A percentile compares a stretch with the other conserved stretches of the same genome.
Conservation (phyloP, 2,329 filamentous ascomycete genomes). For the Fusarium albosuccineum region DNA sequence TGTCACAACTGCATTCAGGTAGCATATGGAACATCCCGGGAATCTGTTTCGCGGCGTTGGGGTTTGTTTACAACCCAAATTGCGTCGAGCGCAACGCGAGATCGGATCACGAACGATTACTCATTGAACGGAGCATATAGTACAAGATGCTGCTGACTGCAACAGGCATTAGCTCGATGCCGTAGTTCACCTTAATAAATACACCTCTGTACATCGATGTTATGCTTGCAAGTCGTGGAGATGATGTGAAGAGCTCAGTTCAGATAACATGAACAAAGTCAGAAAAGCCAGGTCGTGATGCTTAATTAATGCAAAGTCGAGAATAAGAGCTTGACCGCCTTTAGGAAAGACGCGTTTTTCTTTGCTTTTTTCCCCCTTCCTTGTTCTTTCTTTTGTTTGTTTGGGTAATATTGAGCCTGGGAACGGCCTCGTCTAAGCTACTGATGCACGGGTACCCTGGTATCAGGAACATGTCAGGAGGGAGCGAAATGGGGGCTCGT, state of each 20-base stretch:
- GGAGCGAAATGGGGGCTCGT: background rate
- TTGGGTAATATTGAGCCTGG: background rate
- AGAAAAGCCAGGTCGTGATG: too few relatives aligned
- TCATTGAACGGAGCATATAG: too few relatives aligned
- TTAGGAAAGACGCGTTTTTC: background rate
- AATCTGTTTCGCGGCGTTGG: background rate
- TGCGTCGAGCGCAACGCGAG: background rate
- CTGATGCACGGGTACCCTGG: conserved; percentile 20
- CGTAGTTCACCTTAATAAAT: too few relatives aligned
- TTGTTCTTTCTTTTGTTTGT: background rate
- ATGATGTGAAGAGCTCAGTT: background rate
- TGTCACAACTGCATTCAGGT: background rate
- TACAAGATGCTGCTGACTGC: too few relatives aligned
- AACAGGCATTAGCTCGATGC: too few relatives aligned
- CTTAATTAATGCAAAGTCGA: background rate
- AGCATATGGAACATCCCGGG: background rate
- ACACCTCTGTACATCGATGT: too few relatives aligned
- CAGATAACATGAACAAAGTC: background rate
- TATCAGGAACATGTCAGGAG: conserved; percentile 10
- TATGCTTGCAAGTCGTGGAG: too few relatives aligned
- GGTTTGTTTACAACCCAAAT: background rate
- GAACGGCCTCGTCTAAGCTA: conserved; percentile 4
- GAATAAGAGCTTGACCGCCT: background rate
- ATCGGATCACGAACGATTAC: background rate
- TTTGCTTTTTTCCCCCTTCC: too few relatives aligned